A percentile compares a stretch with the other conserved stretches of the same genome.
These are phyloP conservation scores for Trametes pubescens DNA, from an alignment of 1,284 basidiomycete species.

Conservation along the genomic window DNA sequence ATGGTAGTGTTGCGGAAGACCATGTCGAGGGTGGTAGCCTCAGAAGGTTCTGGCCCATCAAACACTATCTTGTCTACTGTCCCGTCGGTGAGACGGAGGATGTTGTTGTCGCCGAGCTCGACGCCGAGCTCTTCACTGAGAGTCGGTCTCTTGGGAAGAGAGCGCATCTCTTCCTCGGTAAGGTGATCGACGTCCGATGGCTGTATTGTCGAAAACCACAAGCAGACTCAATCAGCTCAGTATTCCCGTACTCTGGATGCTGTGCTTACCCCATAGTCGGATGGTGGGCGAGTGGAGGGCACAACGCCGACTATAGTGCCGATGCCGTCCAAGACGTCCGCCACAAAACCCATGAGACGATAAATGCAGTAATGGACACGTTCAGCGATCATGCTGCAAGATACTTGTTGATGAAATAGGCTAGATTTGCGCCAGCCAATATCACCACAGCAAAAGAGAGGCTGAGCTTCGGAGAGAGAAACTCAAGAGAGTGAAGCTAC, in stretches of 20 bases:
- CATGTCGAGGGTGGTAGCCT: neutral
- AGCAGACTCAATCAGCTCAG: neutral
- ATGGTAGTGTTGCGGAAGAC: constrained; percentile 28
- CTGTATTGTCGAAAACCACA: neutral
- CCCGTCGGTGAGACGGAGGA: neutral
- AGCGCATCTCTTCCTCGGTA: neutral
- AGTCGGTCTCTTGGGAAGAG: neutral
- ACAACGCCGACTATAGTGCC: neutral
- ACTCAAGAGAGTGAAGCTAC: no score
- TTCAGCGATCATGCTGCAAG: neutral
- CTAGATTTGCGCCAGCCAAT: no score
- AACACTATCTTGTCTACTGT: neutral
- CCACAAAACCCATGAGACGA: neutral
- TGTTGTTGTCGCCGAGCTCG: neutral
- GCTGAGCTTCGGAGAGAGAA: no score
- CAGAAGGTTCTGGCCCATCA: neutral
- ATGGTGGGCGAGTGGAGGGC: neutral
- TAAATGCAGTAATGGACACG: neutral
- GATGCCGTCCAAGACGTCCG: neutral
- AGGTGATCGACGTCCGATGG: neutral
- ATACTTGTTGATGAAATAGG: no score
- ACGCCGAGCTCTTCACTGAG: neutral
- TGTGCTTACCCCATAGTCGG: neutral
- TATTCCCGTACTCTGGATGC: neutral
- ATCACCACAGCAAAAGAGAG: no score